Evolutionary conservation across 768 basidiomycete genomes (phyloP).

Genomic region (Kwoniella heveanensis): DNA sequence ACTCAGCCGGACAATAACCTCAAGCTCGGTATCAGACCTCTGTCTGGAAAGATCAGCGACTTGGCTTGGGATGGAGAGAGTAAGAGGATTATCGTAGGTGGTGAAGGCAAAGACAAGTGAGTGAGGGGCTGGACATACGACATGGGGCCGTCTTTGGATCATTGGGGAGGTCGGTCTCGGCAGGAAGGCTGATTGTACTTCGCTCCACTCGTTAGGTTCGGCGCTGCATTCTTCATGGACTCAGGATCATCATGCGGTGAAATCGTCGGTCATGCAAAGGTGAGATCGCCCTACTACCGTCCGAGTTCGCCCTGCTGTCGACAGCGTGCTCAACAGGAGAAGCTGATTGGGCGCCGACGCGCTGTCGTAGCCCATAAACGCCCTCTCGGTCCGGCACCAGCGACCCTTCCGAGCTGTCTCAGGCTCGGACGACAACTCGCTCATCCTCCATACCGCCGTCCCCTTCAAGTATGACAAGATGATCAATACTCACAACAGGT

Average conservation of each 20-base stretch:
- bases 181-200: too few species aligned
- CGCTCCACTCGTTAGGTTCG: constrained; percentile 33
- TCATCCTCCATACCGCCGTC: constrained; percentile 82
- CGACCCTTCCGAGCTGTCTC: constrained; percentile 90
- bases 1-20: constrained; percentile 79
- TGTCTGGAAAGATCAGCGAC: constrained; percentile 70
- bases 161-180: too few species aligned
- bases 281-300: constrained; percentile 40
- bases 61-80: constrained; percentile 95
- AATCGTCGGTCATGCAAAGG: constrained; percentile 87
- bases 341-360: too few species aligned
- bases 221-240: constrained; percentile 55
- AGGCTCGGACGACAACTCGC: constrained; percentile 76
- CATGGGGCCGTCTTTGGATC: too few species aligned
- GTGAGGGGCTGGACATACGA: constrained; percentile 12
- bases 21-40: constrained; percentile 59
- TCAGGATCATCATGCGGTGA: constrained; percentile 80
- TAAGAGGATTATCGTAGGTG: constrained; percentile 91
- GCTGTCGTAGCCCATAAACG: constrained; percentile 69
- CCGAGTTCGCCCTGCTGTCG: too few species aligned
- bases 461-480: constrained; percentile 87
- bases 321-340: too few species aligned
- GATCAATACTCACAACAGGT: constrained; percentile 85
- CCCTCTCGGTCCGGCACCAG: constrained; percentile 82
- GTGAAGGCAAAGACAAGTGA: constrained; percentile 87